Evolutionary conservation across 352 stramenopile genomes (phyloP).

Genomic region (Globisporangium paroecandrum): DNA sequence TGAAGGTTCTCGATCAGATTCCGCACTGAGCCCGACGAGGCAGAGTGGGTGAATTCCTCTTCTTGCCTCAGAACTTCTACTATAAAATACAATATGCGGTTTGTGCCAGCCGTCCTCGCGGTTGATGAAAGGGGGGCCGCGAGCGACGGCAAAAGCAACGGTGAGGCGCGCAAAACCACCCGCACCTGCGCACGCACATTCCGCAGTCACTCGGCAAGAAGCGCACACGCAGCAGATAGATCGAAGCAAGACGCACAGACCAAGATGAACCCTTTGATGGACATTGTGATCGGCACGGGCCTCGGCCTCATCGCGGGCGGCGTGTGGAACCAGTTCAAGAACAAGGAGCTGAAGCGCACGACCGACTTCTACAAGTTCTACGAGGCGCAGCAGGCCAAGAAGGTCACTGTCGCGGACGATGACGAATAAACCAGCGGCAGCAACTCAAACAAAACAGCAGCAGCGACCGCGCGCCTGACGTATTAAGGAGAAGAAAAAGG

Average conservation of each 20-base stretch:
- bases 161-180: conserved; percentile 1
- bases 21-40: background rate
- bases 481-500: background rate
- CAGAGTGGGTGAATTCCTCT: background rate
- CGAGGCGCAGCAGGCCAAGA: conserved; percentile 68
- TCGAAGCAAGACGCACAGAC: conserved; percentile 14
- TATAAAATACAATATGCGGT: background rate
- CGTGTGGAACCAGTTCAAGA: conserved; percentile 69
- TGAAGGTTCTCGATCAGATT: background rate
- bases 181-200: background rate
- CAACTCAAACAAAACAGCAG: background rate
- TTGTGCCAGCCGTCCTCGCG: background rate
- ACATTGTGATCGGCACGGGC: conserved; percentile 71
- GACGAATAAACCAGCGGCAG: conserved; percentile 25
- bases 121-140: background rate
- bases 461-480: background rate
- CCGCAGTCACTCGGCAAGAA: background rate
- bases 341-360: conserved; percentile 71
- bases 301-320: conserved; percentile 51
- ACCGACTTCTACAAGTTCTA: conserved; percentile 82
- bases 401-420: conserved; percentile 41
- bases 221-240: background rate
- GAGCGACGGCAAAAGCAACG: background rate
- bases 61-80: rapidly evolving
- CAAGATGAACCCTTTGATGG: conserved; percentile 81